These are phyloP conservation scores for Fusarium palustre DNA, from an alignment of 2,329 filamentous ascomycete species.

Conservation along the genomic window DNA sequence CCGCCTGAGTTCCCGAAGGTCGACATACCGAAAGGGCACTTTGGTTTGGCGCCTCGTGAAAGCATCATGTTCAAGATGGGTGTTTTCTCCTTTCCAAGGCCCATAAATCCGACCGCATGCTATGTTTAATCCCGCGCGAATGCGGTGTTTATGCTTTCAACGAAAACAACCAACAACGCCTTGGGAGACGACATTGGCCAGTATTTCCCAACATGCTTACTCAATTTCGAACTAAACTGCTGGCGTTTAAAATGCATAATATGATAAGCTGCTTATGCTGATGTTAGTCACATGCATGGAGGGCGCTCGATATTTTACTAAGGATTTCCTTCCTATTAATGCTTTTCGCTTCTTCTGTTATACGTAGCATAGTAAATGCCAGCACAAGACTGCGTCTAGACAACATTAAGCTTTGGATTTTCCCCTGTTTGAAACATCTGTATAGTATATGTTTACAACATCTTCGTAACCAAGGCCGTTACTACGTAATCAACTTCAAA, in stretches of 20 bases:
- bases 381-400: conserved; percentile 6
- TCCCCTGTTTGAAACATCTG: conserved; percentile 18
- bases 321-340: conserved; percentile 4
- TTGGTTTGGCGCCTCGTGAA: not conserved
- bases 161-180: conserved; percentile 2
- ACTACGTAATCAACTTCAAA: conserved; percentile 10
- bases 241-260: conserved; percentile 10
- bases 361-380: conserved; percentile 10
- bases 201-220: conserved; percentile 17
- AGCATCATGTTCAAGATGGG: not conserved
- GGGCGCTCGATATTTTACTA: not conserved
- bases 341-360: conserved; percentile 11
- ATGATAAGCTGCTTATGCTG: conserved; percentile 7
- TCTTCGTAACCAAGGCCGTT: conserved; percentile 28
- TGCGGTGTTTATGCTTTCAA: conserved; percentile 11
- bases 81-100: not conserved
- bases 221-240: conserved; percentile 7
- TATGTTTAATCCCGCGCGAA: conserved; percentile 34
- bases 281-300: conserved; percentile 25
- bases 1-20: conserved; percentile 2
- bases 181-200: conserved; percentile 10
- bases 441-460: conserved; percentile 18
- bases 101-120: conserved; percentile 29
- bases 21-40: not conserved
- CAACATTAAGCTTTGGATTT: conserved; percentile 31